Evolutionary conservation across 2,329 filamentous ascomycete species (phyloP).

Genomic region (Metarhizium brunneum): DNA sequence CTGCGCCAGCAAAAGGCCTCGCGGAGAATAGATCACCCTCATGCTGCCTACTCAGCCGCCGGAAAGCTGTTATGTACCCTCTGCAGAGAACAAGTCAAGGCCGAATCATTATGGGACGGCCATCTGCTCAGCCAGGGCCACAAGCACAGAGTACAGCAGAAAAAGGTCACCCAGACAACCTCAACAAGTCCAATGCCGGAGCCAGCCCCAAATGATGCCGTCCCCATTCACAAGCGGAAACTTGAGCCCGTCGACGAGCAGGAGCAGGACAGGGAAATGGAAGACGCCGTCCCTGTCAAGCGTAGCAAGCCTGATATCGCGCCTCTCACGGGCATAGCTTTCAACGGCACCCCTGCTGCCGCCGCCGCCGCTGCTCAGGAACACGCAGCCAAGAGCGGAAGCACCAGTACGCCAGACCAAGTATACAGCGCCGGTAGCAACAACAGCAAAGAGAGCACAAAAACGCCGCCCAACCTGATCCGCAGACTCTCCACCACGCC

Average conservation of each 20-base stretch:
- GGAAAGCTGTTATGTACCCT: conserved; percentile 60
- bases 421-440: conserved; percentile 11
- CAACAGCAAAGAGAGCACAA: conserved; percentile 10
- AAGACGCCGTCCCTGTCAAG: conserved; percentile 31
- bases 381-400: conserved; percentile 10
- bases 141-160: conserved; percentile 15
- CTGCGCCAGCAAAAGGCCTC: conserved; percentile 69
- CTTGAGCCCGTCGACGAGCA: conserved; percentile 21
- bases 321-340: conserved; percentile 1
- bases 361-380: background rate
- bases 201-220: background rate
- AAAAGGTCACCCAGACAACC: conserved; percentile 2
- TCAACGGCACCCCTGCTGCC: background rate
- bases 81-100: conserved; percentile 56
- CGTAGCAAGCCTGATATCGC: conserved; percentile 31
- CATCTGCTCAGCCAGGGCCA: conserved; percentile 45
- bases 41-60: conserved; percentile 57
- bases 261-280: conserved; percentile 27
- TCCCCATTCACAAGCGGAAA: conserved; percentile 23
- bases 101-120: conserved; percentile 57
- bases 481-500: conserved; percentile 44
- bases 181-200: conserved; percentile 5
- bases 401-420: conserved; percentile 11
- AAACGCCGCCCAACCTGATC: conserved; percentile 17
- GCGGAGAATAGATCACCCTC: conserved; percentile 61